Base-by-base conservation (phyloP, 352 stramenopile species). In the Globisporangium nodosum region DNA sequence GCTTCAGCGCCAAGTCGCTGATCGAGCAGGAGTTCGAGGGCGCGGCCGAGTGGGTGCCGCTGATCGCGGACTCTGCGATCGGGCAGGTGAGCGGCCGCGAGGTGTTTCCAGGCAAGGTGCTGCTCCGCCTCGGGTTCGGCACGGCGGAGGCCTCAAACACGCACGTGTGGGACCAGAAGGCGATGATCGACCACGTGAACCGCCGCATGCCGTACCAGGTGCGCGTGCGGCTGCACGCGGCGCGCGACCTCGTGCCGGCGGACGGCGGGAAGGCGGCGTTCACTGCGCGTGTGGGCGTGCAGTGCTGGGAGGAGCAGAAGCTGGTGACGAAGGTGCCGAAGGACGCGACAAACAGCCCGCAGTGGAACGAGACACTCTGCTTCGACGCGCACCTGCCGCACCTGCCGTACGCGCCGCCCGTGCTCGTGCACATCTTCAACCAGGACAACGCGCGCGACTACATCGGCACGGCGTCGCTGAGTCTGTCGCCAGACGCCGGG, bases 301-400 rank as follows among this genome's bases (percentile, higher is more conserved):
- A 87, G 48, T 90, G 85, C 63, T 78, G 70, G 61, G 85, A 84
- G 49, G 60, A 83, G 30, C 67, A 88, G 58, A 68, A 74, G 53
- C 55, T 66, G 50, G 1, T 53, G 40, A 50, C 65, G 7, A 46
- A 63, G 24, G 53, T 69, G 46, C 54, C 74, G n/a, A 73, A 68
- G 40, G 45, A 60, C 50, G 43, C 52, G 3, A 69, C 76, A 8
- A 61, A 57, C 12, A 71, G 71, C 48, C 70, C 73, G 2, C 61
- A 72, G 46, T 85, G 74, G 60, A 74, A 74, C 45, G 70, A 87
- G 64, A 89, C 76, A 27, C 71, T 89, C 12, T 76, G 76, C 59
- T 83, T 93, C 15, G 76, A 93, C 62, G 70, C 86, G 47, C 83
- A 88, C 58, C 60, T 95, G 59, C 81, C 81, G 18, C 57, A 75